A percentile compares a stretch with the other conserved stretches of the same genome.
Evolutionary conservation across 352 stramenopile genomes (phyloP).

Genomic region (Globisporangium irregulare): DNA sequence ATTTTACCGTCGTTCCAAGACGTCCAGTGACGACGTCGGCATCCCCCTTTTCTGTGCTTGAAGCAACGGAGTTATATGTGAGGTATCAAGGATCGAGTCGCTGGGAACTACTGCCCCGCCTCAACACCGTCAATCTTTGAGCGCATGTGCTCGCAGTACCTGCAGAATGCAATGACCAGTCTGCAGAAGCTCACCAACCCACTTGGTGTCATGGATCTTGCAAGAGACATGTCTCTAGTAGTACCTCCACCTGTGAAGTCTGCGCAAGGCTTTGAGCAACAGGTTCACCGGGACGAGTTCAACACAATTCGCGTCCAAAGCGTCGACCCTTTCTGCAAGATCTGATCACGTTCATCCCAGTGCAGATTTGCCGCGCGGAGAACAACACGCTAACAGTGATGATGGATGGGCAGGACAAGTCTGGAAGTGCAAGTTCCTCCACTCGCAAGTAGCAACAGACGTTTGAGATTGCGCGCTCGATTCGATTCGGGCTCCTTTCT

Average conservation of each 20-base stretch:
- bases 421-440: conserved; percentile 12
- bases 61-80: no score
- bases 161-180: conserved; percentile 40
- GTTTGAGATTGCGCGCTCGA: conserved; percentile 35
- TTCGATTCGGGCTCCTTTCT: conserved; percentile 10
- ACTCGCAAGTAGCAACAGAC: conserved; percentile 19
- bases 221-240: conserved; percentile 5
- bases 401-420: conserved; percentile 34
- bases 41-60: no score
- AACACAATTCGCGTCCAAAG: conserved; percentile 11
- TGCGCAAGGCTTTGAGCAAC: neutral
- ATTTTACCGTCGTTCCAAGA: no score
- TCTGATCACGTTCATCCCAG: conserved; percentile 61
- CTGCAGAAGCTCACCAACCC: conserved; percentile 57
- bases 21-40: no score
- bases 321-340: conserved; percentile 22
- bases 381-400: conserved; percentile 51
- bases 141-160: conserved; percentile 14
- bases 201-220: conserved; percentile 34
- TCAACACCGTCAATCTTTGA: neutral
- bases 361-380: conserved; percentile 68
- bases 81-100: no score
- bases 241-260: neutral
- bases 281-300: neutral
- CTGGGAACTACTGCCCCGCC: no score